Conservation (phyloP, 2,329 filamentous ascomycete genomes). For the Zasmidium angulare region DNA sequence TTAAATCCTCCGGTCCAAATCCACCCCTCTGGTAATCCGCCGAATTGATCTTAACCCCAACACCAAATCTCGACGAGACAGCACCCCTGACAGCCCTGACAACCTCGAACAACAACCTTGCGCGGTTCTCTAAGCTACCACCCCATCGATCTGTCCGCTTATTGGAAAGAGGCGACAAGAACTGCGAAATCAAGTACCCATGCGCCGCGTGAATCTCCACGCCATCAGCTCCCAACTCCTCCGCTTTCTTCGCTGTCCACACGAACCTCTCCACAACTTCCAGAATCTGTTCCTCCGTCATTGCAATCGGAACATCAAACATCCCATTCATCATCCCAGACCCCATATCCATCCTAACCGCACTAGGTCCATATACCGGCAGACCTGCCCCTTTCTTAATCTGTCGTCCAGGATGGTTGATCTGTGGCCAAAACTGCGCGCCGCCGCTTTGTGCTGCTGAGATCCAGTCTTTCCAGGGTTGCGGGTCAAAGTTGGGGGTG, state of each 20-base stretch:
- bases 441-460: constrained; percentile 4
- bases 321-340: constrained; percentile 3
- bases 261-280: constrained; percentile 15
- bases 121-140: constrained; percentile 39
- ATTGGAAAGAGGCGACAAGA: constrained; percentile 39
- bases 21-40: constrained; percentile 17
- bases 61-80: constrained; percentile 14
- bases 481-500: constrained; percentile 2
- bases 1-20: constrained; percentile 13
- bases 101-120: constrained; percentile 37
- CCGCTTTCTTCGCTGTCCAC: constrained; percentile 34
- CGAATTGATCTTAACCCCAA: constrained; percentile 20
- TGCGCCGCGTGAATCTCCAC: constrained; percentile 32
- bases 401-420: constrained; percentile 22
- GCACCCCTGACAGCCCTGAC: constrained; percentile 22
- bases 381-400: constrained; percentile 12
- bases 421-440: constrained; percentile 16
- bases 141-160: constrained; percentile 40
- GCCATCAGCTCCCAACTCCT: constrained; percentile 25
- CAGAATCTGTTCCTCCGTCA: constrained; percentile 14
- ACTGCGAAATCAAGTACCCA: constrained; percentile 41
- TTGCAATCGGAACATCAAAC: constrained; percentile 12
- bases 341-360: constrained; percentile 13
- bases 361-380: constrained; percentile 9
- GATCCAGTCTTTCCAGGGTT: constrained; percentile 6